Evolutionary conservation across 768 basidiomycete genomes (phyloP).

Genomic region (Termitomyces sp.): DNA sequence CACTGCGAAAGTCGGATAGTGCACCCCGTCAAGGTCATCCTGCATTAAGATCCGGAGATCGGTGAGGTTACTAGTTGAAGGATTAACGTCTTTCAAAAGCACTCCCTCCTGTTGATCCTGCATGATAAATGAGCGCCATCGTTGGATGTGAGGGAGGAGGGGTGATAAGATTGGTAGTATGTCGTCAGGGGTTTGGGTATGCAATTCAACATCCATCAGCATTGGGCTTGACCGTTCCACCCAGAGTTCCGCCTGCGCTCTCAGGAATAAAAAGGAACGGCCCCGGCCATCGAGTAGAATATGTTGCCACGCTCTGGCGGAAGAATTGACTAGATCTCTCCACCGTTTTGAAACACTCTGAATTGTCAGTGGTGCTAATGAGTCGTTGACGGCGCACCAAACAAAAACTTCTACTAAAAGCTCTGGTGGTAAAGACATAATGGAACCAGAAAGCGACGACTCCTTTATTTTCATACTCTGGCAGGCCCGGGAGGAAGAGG

Average conservation of each 20-base stretch:
- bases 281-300: conserved; percentile 48
- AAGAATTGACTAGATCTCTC: conserved; percentile 50
- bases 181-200: conserved; percentile 44
- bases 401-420: conserved; percentile 63
- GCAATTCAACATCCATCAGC: conserved; percentile 53
- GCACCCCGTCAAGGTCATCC: conserved; percentile 31
- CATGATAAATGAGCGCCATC: conserved; percentile 57
- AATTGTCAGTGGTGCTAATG: conserved; percentile 48
- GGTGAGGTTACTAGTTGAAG: conserved; percentile 28
- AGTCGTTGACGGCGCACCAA: conserved; percentile 39
- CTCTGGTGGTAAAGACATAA: conserved; percentile 50
- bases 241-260: conserved; percentile 53
- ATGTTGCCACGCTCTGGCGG: conserved; percentile 61
- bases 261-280: conserved; percentile 36
- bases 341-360: conserved; percentile 58
- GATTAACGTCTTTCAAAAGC: conserved; percentile 23
- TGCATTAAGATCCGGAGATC: conserved; percentile 38
- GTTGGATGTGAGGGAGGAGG: conserved; percentile 50
- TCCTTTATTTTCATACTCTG: not conserved
- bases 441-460: conserved; percentile 7
- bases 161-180: conserved; percentile 66
- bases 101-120: conserved; percentile 34
- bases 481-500: too few species aligned
- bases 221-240: conserved; percentile 51
- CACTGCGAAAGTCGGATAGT: conserved; percentile 32